Base-by-base conservation (phyloP, 805 yeast species). In the Crinitomyces ghanaensis region DNA sequence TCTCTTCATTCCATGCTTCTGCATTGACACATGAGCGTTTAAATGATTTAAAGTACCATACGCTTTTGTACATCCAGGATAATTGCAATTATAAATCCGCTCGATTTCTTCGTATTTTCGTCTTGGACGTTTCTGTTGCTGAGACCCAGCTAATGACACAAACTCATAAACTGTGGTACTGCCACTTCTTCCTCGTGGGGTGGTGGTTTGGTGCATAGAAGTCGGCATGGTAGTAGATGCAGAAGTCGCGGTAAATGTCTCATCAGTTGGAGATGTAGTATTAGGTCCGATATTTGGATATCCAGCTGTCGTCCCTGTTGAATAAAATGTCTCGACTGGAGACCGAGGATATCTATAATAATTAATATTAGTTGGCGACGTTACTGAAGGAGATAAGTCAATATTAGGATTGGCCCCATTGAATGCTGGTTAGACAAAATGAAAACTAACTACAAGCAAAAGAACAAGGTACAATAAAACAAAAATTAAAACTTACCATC, bases 21-120 rank as follows among this genome's bases (percentile, higher is more conserved):
- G 75, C 41, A 66, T 57, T 1, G 59, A 45, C 23, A 72, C 67
- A 45, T 72, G 78, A 9, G 75, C 71, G 43, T 72, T 72, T 22
- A 72, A 52, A 47, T 72, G 78, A 46, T 72, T 72, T 26, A 72
- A 57, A 4, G 78, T 72, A 9, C 78, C 78, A 44, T 72, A 72
- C 6, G 70, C 66, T 51, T 72, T 72, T 5, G 57, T 51, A 39
- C 78, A 72, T 7, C 57, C 59, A 17, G 54, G 51, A 42, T 47
- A 63, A 33, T 59, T 68, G 48, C 78, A 72, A 15, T 53, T 56
- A 49, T 72, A 72, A 4, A 70, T 43, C 30, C 78, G 60, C 38
- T 68, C 74, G 45, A 72, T 69, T 46, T 72, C 77, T 35, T 66
- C 64, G 31, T 66, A 70, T 36, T 64, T 66, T 32, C 76, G 58